These are phyloP conservation scores for Solanum bulbocastanum DNA, from an alignment of 257 asterid species.

Conservation along the genomic window DNA sequence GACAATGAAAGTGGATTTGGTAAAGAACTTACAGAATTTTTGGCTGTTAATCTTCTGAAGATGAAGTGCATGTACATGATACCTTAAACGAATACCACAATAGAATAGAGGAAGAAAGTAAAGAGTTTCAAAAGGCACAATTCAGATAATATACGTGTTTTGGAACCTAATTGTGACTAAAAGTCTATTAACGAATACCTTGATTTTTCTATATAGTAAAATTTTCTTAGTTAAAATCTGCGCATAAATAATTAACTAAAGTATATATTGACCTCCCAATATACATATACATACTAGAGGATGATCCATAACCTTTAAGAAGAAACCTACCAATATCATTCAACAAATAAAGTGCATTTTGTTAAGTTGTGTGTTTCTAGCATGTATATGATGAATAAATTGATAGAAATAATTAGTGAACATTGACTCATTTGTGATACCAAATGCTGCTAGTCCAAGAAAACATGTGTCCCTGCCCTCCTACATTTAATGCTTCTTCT, in stretches of 20 bases:
- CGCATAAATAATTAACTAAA: background rate
- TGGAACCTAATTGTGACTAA: no score
- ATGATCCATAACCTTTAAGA: background rate
- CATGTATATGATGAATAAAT: background rate
- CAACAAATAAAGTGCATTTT: background rate
- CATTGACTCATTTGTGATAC: background rate
- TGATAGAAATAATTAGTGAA: background rate
- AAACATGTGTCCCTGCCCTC: background rate
- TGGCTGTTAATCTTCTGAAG: background rate
- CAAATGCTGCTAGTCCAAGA: background rate
- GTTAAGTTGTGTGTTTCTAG: background rate
- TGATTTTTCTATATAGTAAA: no score
- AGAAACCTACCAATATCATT: background rate
- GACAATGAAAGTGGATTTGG: background rate
- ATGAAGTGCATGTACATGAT: background rate
- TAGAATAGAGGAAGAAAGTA: background rate
- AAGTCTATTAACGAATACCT: no score
- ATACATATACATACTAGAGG: background rate
- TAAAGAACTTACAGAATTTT: background rate
- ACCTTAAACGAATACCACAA: background rate
- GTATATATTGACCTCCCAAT: background rate
- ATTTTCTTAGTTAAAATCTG: background rate
- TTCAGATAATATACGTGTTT: background rate
- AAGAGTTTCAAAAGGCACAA: background rate
- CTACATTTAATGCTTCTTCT: background rate